Base-by-base conservation (phyloP, 441 rosid species). In the Capsella rubella region DNA sequence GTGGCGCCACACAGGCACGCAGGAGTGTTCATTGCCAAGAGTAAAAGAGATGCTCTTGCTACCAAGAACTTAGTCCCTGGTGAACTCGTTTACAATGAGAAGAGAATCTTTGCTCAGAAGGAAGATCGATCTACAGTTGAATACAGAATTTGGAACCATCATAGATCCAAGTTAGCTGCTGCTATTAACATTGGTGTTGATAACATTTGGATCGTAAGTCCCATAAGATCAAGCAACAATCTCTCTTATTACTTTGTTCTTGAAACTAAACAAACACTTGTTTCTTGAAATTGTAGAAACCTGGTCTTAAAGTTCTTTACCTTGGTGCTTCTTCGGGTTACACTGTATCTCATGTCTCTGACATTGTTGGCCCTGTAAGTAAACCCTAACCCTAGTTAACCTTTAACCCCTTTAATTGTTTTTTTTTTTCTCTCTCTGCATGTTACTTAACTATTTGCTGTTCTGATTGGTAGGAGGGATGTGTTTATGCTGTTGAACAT, bases 271-370 rank as follows among this genome's bases (percentile, higher is more conserved):
- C 0, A 32, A 1, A 2, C 0, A 14, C 21, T 14, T 54, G 12
- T 49, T n/a, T 39, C 11, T n/a, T 67, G 27, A 16, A 15, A 15
- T 15, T 75, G 32, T 28, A 93, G 98, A 88, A 81, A 83, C 96
- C 97, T 27, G 97, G 97, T 73, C 92, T 89, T 6, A 87, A 86
- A 77, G 96, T 93, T 77, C 89, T 93, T 0, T 91, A 91, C 78
- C 91, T 93, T 56, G 98, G 98, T 52, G 97, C 97, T 65, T 97
- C 98, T 63, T 93, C 97, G 4, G 96, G 97, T 45, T 91, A 93
- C 10, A 87, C 96, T 3, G 97, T 94, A 16, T 90, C 97, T 53
- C 99, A 90, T 59, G 94, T 94, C 3, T 92, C 99, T 35, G 97
- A 90, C 50, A 6, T 94, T 73, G 97, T 90, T 81, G 97, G 97